Evolutionary conservation across 2,329 filamentous ascomycete species (phyloP).

Genomic region (Shiraia bambusicola): DNA sequence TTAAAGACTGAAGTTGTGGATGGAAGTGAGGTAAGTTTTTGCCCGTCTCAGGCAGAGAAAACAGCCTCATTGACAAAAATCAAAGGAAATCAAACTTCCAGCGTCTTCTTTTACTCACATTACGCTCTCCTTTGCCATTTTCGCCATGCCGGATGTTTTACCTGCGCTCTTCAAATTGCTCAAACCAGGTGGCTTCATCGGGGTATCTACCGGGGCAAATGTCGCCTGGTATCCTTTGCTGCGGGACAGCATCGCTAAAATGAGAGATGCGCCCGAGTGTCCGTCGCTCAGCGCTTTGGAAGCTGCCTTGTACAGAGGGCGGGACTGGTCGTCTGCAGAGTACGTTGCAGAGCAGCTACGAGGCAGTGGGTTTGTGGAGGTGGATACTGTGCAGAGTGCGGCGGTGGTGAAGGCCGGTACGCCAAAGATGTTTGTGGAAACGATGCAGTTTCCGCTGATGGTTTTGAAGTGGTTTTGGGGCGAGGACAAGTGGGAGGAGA

Average conservation of each 20-base stretch:
- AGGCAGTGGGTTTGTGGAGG: slow-evolving; percentile 17
- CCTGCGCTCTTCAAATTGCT: slow-evolving; percentile 7
- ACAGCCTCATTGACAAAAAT: not conserved
- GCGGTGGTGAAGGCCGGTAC: slow-evolving; percentile 11
- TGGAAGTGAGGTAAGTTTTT: slow-evolving; percentile 11
- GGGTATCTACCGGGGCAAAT: slow-evolving; percentile 22
- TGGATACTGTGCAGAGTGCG: slow-evolving; percentile 12
- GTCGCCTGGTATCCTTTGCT: slow-evolving; percentile 18
- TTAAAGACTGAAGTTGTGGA: slow-evolving; percentile 20
- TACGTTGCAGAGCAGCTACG: slow-evolving; percentile 18
- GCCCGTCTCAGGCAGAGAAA: not conserved
- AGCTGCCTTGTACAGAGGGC: slow-evolving; percentile 6
- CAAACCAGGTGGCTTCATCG: slow-evolving; percentile 20
- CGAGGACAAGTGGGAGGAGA: slow-evolving; percentile 16
- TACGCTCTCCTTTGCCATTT: slow-evolving; percentile 29
- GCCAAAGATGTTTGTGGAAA: slow-evolving; percentile 14
- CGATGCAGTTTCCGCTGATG: slow-evolving; percentile 20
- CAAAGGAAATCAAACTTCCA: slow-evolving; percentile 13
- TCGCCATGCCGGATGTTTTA: slow-evolving; percentile 14
- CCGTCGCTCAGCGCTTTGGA: slow-evolving; percentile 12
- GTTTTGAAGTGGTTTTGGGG: slow-evolving; percentile 18
- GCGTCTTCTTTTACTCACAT: slow-evolving; percentile 19
- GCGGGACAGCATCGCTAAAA: slow-evolving; percentile 6
- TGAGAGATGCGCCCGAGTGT: slow-evolving; percentile 4
- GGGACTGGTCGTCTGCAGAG: slow-evolving; percentile 9